Percentiles rank a stretch among this genome's conserved stretches.
Conservation (phyloP, 441 rosid genomes). For the Gossypium gossypioides region DNA sequence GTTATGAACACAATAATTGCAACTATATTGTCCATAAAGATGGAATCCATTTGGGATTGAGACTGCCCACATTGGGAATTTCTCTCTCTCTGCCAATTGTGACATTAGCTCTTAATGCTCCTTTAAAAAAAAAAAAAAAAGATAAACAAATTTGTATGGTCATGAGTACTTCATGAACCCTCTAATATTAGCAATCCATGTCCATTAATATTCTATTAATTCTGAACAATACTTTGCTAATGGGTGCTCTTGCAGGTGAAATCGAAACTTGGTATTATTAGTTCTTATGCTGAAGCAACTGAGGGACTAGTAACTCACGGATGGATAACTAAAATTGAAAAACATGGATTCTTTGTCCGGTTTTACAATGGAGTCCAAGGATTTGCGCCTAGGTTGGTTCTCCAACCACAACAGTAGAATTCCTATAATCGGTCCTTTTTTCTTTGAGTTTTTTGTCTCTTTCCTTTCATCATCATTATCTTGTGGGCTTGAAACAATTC, state of each 20-base stretch:
- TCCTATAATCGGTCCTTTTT: not conserved
- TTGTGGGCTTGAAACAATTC: not conserved
- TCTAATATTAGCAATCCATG: not conserved
- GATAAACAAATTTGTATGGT: not conserved
- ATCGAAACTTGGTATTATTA: slow-evolving; percentile 74
- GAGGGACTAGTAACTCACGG: slow-evolving; percentile 85
- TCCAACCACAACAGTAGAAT: slow-evolving; percentile 6
- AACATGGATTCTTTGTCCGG: slow-evolving; percentile 89
- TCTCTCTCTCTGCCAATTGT: not conserved
- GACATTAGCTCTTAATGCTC: not conserved
- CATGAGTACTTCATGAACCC: not conserved
- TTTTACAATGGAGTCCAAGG: slow-evolving; percentile 98
- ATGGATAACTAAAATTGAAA: slow-evolving; percentile 95
- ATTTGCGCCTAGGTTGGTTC: slow-evolving; percentile 70
- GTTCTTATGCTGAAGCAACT: slow-evolving; percentile 79
- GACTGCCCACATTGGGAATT: not conserved
- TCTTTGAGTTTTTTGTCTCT: not conserved
- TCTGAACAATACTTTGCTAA: slow-evolving; percentile 13
- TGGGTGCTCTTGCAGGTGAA: slow-evolving; percentile 59
- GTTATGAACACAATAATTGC: not conserved
- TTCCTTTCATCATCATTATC: not conserved
- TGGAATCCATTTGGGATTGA: not conserved
- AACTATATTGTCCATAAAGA: not conserved
- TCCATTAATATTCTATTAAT: not conserved
- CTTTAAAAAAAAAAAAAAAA: not conserved